Base-by-base conservation (phyloP, 768 basidiomycete species). In the Lactarius sanguifluus region DNA sequence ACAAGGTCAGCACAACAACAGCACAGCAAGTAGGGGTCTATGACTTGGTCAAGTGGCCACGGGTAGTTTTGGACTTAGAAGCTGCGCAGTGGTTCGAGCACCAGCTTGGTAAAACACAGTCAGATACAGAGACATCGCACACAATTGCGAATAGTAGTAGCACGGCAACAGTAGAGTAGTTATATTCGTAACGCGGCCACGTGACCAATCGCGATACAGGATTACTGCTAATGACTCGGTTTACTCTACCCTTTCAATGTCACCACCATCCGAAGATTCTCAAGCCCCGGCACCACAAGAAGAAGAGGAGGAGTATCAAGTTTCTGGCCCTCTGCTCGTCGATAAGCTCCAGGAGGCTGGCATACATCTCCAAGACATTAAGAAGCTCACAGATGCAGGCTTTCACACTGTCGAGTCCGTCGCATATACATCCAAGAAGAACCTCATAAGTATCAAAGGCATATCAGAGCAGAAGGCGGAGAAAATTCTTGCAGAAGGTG, bases 391-490 rank as follows among this genome's bases (percentile, higher is more conserved):
- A 15, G 96, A 97, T 59, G 93, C 92, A 36, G 97, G 97, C 15
- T 83, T 92, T 66, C 86, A 96, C 76, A 98, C 97, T 2, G 87
- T 99, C 69, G 97, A 99, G 75, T 86, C 94, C 18, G 94, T 98
- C 59, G 96, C 94, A 40, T 98, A 95, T 74, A 98, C 96, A 0
- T 93, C 96, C 16, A 97, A 98, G 85, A 98, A 98, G 80, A 82
- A 82, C 60, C 79, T 98, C 40, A 84, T 92, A 65, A 84, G 86
- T 5, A 96, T 98, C 72, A 98, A 98, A 77, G 97, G 97, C 12
- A 97, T 99, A 57, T 95, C 94, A 30, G 97, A 99, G 71, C 84
- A 89, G 69, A 99, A 98, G 75, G 97, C 97, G 2, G 97, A 99
- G 75, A 98, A 95, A 80, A 97, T 99, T 64, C 77, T 98, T 32